phyloP scores from a whole-genome alignment of 2,329 filamentous ascomycete species.

The Monilinia vaccinii-corymbosi region DNA sequence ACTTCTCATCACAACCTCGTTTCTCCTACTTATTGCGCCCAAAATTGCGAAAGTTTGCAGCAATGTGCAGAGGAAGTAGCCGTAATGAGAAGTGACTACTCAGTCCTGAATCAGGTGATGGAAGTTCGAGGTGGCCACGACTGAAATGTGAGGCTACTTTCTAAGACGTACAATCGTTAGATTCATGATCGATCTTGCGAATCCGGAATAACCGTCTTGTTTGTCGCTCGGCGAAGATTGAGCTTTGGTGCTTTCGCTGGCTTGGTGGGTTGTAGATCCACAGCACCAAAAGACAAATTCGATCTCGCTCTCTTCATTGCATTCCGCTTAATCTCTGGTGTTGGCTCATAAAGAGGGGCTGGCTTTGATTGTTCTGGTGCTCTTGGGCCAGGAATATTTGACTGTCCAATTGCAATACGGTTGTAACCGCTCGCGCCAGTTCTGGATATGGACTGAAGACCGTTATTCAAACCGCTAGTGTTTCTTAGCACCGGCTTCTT shows the following conservation, averaged over 20 bases:
- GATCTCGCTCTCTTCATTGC: conserved; percentile 9
- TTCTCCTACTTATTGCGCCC: neutral
- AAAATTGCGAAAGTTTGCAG: neutral
- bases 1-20: neutral
- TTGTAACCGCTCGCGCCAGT: conserved; percentile 1
- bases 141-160: neutral
- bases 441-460: neutral
- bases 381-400: neutral
- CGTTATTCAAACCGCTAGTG: neutral
- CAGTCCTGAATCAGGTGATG: neutral
- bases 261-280: neutral
- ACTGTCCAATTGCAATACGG: conserved; percentile 1
- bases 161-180: too few species aligned
- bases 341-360: neutral
- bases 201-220: conserved; percentile 7
- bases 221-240: neutral
- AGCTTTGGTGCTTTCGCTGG: conserved; percentile 9
- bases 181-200: conserved; percentile 7
- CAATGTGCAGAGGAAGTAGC: neutral
- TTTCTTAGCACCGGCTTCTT: neutral
- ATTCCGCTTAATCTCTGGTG: conserved; percentile 4
- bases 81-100: neutral
- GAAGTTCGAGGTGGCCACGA: neutral
- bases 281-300: neutral
- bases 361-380: neutral